These are phyloP conservation scores for Cladosporium sp. DNA, from an alignment of 2,329 filamentous ascomycete genomes.

Conservation along the genomic window DNA sequence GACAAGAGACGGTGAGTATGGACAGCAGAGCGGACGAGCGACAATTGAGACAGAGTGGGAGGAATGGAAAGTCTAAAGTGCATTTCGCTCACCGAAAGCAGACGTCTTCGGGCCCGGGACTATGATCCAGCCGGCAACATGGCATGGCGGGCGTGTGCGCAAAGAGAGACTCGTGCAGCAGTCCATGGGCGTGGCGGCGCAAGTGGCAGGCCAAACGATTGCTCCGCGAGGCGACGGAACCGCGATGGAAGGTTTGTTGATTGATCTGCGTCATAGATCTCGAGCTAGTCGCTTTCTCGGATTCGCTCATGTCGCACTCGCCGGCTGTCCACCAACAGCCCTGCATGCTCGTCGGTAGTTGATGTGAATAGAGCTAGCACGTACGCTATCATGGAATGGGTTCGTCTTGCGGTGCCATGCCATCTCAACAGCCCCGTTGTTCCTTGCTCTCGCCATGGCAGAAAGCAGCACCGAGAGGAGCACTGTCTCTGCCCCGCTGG, in stretches of 20 bases:
- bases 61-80: not conserved
- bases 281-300: not conserved
- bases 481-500: constrained; percentile 2
- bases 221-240: not conserved
- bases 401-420: too few relatives aligned
- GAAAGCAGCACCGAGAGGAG: too few relatives aligned
- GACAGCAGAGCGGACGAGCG: not conserved
- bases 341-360: not conserved
- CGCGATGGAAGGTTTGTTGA: not conserved
- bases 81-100: not conserved
- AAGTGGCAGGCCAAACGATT: not conserved
- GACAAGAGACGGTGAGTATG: not conserved
- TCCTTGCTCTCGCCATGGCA: not conserved
- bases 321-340: not conserved
- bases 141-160: not conserved
- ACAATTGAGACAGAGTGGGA: not conserved
- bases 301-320: not conserved
- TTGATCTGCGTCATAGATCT: constrained; percentile 15
- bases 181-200: not conserved
- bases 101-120: not conserved
- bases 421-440: too few relatives aligned
- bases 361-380: not conserved
- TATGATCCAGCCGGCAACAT: not conserved
- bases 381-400: too few relatives aligned
- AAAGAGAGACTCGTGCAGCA: not conserved